Percentiles rank a stretch among this genome's conserved stretches.
Evolutionary conservation across 225 moss, liverwort and hornwort species (phyloP).

Genomic region (Lunularia cruciata): DNA sequence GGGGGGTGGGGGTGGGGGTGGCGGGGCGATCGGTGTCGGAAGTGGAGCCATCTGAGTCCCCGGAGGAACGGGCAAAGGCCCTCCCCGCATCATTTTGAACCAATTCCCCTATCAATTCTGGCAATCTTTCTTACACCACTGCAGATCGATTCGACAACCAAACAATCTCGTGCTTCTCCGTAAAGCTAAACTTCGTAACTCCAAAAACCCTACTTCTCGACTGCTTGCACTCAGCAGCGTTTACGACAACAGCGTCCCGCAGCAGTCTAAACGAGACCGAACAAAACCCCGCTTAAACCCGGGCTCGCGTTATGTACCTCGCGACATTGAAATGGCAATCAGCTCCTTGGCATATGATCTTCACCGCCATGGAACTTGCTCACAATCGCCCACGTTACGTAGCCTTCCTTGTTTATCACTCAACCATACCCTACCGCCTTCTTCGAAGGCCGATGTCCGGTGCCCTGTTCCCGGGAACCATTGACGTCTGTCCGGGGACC

Average conservation of each 20-base stretch:
- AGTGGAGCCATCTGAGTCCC: conserved; percentile 56
- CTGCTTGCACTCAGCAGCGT: neutral
- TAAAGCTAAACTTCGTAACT: neutral
- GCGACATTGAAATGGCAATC: neutral
- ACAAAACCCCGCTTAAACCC: conserved; percentile 1
- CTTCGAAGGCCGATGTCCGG: neutral
- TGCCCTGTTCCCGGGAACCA: too few relatives aligned
- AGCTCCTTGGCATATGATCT: conserved; percentile 1
- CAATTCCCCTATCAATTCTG: neutral
- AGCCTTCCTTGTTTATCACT: neutral
- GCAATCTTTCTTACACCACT: neutral
- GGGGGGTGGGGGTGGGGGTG: conserved; percentile 48
- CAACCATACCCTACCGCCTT: conserved; percentile 16
- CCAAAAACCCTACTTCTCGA: neutral
- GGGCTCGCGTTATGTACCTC: neutral
- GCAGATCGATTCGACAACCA: neutral
- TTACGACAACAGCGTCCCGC: too few relatives aligned
- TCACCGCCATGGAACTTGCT: neutral
- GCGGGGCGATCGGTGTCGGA: conserved; percentile 31
- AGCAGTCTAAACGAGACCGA: neutral
- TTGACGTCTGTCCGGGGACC: too few relatives aligned
- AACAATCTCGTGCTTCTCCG: neutral
- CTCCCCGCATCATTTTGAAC: conserved; percentile 44
- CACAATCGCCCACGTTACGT: neutral
- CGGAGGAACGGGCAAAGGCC: conserved; percentile 46